A percentile compares a stretch with the other conserved stretches of the same genome.
phyloP scores from a whole-genome alignment of 2,329 filamentous ascomycete species.

The Trichoderma oligosporum region DNA sequence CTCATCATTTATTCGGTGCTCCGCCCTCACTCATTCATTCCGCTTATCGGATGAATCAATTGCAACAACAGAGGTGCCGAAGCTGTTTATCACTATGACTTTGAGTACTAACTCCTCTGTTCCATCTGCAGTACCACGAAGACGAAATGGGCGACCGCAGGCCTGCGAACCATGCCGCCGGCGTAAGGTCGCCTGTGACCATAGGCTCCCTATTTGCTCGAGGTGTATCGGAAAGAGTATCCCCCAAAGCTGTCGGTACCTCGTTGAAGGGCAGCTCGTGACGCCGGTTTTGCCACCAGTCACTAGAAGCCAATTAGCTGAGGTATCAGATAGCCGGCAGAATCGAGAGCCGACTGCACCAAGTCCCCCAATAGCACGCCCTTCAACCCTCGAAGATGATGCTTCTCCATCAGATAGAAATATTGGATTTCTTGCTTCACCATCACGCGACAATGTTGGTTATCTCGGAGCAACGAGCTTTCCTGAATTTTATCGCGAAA shows the following conservation, averaged over 20 bases:
- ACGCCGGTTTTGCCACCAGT: neutral
- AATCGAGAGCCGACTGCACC: neutral
- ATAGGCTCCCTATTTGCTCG: constrained; percentile 17
- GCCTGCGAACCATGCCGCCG: constrained; percentile 16
- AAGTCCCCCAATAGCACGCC: neutral
- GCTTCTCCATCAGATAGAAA: constrained; percentile 2
- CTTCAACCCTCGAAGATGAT: neutral
- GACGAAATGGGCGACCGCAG: constrained; percentile 14
- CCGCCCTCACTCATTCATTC: neutral
- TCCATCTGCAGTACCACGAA: constrained; percentile 2
- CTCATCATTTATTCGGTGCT: neutral
- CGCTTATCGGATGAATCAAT: neutral
- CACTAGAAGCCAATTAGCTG: neutral
- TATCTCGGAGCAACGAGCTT: constrained; percentile 17
- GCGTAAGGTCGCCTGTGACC: constrained; percentile 18
- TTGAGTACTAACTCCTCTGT: neutral
- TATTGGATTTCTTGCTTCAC: constrained; percentile 5
- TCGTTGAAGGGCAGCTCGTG: constrained; percentile 11
- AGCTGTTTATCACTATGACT: neutral
- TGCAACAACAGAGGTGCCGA: neutral
- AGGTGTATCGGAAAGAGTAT: constrained; percentile 8
- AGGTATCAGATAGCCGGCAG: neutral
- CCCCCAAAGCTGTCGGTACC: constrained; percentile 8
- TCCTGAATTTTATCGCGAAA: constrained; percentile 13
- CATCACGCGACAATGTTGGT: neutral